Percentiles rank a stretch among this genome's conserved stretches.
phyloP scores from a whole-genome alignment of 2,329 filamentous ascomycete genomes.

The Curvularia verruculosa region DNA sequence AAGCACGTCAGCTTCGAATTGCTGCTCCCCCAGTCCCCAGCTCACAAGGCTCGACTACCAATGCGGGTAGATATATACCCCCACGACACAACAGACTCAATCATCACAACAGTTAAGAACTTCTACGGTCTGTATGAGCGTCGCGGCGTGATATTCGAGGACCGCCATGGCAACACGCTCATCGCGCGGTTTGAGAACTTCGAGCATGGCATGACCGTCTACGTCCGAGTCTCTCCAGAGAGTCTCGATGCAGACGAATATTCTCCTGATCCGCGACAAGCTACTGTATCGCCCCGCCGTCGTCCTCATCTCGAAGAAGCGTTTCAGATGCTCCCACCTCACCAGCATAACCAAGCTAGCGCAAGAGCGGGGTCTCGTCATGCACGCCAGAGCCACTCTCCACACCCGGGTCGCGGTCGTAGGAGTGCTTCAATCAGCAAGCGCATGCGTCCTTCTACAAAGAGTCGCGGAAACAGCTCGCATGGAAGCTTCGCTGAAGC shows the following conservation, averaged over 20 bases:
- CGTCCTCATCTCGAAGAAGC: slow-evolving; percentile 67
- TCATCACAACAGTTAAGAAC: slow-evolving; percentile 98
- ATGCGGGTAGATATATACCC: slow-evolving; percentile 90
- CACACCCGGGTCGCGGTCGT: slow-evolving; percentile 68
- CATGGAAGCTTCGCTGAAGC: slow-evolving; percentile 65
- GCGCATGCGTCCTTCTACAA: slow-evolving; percentile 69
- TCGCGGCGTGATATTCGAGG: slow-evolving; percentile 91
- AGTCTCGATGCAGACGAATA: slow-evolving; percentile 58
- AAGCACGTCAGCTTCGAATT: slow-evolving; percentile 84
- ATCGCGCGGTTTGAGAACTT: slow-evolving; percentile 98
- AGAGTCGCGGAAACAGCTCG: slow-evolving; percentile 68
- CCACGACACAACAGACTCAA: slow-evolving; percentile 96
- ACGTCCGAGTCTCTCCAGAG: slow-evolving; percentile 78
- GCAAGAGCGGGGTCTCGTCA: slow-evolving; percentile 71
- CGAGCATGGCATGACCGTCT: slow-evolving; percentile 87
- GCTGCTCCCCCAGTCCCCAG: slow-evolving; percentile 69
- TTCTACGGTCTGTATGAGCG: slow-evolving; percentile 94
- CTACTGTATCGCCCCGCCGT: slow-evolving; percentile 57
- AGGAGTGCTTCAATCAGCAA: slow-evolving; percentile 80
- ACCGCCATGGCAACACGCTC: slow-evolving; percentile 83
- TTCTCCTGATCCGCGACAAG: slow-evolving; percentile 55
- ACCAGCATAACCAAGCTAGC: slow-evolving; percentile 66
- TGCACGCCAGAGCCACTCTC: slow-evolving; percentile 80
- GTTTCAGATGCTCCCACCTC: slow-evolving; percentile 67
- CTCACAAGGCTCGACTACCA: slow-evolving; percentile 76